Base-by-base conservation (phyloP, 345 rosid genomes). In the Rhodamnia rubescens region DNA sequence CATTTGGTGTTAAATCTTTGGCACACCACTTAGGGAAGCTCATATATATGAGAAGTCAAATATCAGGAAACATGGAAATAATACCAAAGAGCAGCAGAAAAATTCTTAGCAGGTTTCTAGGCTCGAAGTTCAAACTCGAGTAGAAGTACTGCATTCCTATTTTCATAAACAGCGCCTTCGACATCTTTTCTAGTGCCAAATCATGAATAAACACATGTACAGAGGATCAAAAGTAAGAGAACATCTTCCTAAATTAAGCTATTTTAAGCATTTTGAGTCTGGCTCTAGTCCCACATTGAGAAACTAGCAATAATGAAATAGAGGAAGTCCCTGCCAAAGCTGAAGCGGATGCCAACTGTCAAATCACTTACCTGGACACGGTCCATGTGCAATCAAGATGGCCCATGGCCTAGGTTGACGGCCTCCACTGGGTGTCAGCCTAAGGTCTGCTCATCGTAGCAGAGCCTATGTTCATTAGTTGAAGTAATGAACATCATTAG, bases 381-480 rank as follows among this genome's bases (percentile, higher is more conserved):
- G 87, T 85, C 87, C 2, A 82, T 89, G 87, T 84, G 52, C 4
- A 82, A 85, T 89, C 89, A 58, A 1, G 0, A 59, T 56, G 85
- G 5, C 21, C 29, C 52, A 89, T 87, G 90, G 85, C 87, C 88
- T 89, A 74, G 88, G 84, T 11, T 26, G 61, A 87, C 49, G 83
- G 53, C 29, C 83, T 84, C 82, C 85, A 84, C 82, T 85, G 90
- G 87, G 11, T 61, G 74, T 40, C 52, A 1, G 14, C 51, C 84
- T 83, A 88, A 85, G 84, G 91, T 88, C 87, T 83, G 53, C 85
- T 14, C 87, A 81, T 44, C 10, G 88, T 36, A 88, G 92, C 84
- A 90, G 95, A 91, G 93, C 90, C 32, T 12, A 57, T 13, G 8
- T 58, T 36, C 64, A 58, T 58, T 11, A 12, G 40, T 14, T 59